Evolutionary conservation across 1,139 yeast genomes (phyloP).

Genomic region (Wickerhamomyces sp.): DNA sequence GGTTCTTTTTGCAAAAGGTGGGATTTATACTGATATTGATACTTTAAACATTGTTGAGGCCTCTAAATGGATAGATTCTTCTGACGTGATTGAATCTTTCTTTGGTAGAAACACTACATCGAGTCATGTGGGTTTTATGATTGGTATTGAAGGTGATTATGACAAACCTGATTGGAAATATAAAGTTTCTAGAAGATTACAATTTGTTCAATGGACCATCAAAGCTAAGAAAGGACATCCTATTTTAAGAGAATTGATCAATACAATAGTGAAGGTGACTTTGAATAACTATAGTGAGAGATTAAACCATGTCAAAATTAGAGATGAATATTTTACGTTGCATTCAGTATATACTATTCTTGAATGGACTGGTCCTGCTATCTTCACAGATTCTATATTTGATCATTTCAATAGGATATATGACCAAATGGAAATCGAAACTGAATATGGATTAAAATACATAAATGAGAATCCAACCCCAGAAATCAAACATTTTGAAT

Average conservation of each 20-base stretch:
- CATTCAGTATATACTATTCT: conserved; percentile 40
- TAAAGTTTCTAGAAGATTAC: conserved; percentile 66
- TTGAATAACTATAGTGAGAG: conserved; percentile 33
- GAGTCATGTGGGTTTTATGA: conserved; percentile 56
- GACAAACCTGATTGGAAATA: conserved; percentile 70
- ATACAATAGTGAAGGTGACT: conserved; percentile 73
- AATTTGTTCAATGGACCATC: conserved; percentile 78
- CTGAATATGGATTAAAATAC: conserved; percentile 10
- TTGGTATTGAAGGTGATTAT: conserved; percentile 91
- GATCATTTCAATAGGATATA: conserved; percentile 59
- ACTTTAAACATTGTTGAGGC: conserved; percentile 58
- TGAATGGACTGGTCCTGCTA: conserved; percentile 98
- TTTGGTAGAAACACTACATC: background rate
- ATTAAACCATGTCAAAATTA: conserved; percentile 41
- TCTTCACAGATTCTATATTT: conserved; percentile 82
- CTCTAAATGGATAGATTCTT: conserved; percentile 48
- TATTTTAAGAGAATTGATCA: conserved; percentile 70
- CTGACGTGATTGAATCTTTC: background rate
- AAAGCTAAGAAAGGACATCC: conserved; percentile 90
- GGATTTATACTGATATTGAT: conserved; percentile 86
- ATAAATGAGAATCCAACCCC: conserved; percentile 9
- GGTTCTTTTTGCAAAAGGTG: conserved; percentile 81
- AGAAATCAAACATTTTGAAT: conserved; percentile 12
- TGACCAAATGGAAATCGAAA: conserved; percentile 19
- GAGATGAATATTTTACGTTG: conserved; percentile 58